Percentiles rank a stretch among this genome's conserved stretches.
Conservation (phyloP, 2,329 filamentous ascomycete genomes). For the Fusarium robinianum region DNA sequence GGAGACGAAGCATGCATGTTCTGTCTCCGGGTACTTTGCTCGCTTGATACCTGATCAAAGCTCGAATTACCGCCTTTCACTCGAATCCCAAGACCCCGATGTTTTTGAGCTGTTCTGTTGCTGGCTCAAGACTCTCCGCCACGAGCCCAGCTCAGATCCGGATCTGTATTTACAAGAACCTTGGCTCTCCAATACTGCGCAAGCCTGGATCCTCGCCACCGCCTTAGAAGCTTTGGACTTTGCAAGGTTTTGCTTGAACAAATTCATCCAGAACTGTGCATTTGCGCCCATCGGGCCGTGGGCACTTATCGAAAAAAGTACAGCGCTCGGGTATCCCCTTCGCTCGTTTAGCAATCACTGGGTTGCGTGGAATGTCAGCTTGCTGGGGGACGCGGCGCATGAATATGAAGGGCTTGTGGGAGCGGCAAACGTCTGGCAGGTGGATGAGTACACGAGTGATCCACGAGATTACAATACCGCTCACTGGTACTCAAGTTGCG, state of each 20-base stretch:
- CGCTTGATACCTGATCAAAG: neutral
- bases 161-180: neutral
- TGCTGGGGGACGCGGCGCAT: neutral
- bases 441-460: neutral
- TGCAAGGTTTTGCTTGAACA: neutral
- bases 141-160: neutral
- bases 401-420: neutral
- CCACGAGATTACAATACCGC: neutral
- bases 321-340: neutral
- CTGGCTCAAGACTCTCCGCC: neutral
- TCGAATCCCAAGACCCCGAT: neutral
- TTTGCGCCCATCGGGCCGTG: conserved; percentile 1
- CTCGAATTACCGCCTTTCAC: neutral
- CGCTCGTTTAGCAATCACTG: conserved; percentile 2
- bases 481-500: conserved; percentile 2
- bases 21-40: neutral
- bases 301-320: neutral
- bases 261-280: conserved; percentile 1
- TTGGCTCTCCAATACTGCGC: neutral
- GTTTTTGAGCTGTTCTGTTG: neutral
- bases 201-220: neutral
- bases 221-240: neutral
- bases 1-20: neutral
- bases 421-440: neutral
- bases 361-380: neutral